Conservation (phyloP, 768 basidiomycete species). For the Podaxis mareebaensis region DNA sequence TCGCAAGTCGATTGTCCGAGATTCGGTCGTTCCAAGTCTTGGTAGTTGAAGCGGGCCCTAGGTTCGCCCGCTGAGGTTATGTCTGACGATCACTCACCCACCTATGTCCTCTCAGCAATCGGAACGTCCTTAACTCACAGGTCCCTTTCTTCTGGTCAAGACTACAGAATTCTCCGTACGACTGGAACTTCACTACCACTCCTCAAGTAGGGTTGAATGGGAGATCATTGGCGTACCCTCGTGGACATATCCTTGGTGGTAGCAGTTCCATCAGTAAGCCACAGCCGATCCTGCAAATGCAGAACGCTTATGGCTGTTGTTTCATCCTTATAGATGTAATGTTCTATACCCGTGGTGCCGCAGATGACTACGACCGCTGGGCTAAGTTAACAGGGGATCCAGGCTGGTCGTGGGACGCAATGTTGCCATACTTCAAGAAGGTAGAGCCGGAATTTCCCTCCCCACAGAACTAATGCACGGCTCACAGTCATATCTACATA, state of each 20-base stretch:
- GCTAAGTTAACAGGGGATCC: constrained; percentile 31
- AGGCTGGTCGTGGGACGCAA: constrained; percentile 35
- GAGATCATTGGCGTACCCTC: constrained; percentile 21
- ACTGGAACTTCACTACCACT: constrained; percentile 33
- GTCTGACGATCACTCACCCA: not conserved
- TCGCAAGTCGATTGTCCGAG: constrained; percentile 17
- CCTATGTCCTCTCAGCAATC: constrained; percentile 19
- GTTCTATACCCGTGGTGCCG: constrained; percentile 32
- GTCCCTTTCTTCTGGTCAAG: constrained; percentile 24
- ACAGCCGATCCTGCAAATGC: not conserved
- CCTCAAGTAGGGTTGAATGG: constrained; percentile 25
- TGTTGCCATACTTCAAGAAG: constrained; percentile 32
- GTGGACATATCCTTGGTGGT: constrained; percentile 32
- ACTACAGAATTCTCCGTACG: constrained; percentile 21
- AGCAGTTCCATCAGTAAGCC: constrained; percentile 27
- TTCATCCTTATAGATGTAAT: constrained; percentile 26
- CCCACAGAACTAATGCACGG: not conserved
- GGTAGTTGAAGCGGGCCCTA: constrained; percentile 19
- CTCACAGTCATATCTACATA: not conserved
- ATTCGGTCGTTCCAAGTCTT: constrained; percentile 9
- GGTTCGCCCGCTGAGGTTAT: not conserved
- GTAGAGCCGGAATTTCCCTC: constrained; percentile 15
- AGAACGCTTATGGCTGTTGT: too few relatives aligned
- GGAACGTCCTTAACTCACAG: constrained; percentile 22
- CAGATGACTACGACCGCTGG: constrained; percentile 28